Percentiles rank a stretch among this genome's conserved stretches.
These are phyloP conservation scores for Exsudoporus frostii DNA, from an alignment of 768 basidiomycete genomes.

Conservation along the genomic window DNA sequence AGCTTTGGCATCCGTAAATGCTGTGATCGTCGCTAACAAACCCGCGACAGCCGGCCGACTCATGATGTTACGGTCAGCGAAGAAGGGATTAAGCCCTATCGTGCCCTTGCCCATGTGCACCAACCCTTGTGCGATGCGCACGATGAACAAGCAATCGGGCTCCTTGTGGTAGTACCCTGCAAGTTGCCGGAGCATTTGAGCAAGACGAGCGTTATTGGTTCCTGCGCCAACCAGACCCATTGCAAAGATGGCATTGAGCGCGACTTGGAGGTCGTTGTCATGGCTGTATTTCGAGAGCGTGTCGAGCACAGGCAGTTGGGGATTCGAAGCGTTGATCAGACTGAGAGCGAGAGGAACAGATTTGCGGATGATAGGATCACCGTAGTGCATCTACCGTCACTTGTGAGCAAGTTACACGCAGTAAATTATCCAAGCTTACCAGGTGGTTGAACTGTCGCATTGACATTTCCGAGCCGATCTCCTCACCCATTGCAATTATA, in stretches of 20 bases:
- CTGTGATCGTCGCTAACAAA: slow-evolving; percentile 79
- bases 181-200: slow-evolving; percentile 95
- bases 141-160: slow-evolving; percentile 93
- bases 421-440: slow-evolving; percentile 42
- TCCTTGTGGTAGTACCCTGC: slow-evolving; percentile 99
- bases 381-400: slow-evolving; percentile 89
- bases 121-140: slow-evolving; percentile 91
- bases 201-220: slow-evolving; percentile 96
- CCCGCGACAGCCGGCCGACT: slow-evolving; percentile 87
- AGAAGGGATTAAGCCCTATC: slow-evolving; percentile 96
- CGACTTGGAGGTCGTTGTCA: slow-evolving; percentile 96
- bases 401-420: slow-evolving; percentile 12
- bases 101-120: slow-evolving; percentile 99
- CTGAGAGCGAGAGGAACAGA: slow-evolving; percentile 93
- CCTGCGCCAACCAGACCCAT: slow-evolving; percentile 99
- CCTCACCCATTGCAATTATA: slow-evolving; percentile 96
- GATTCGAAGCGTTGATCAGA: slow-evolving; percentile 93
- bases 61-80: slow-evolving; percentile 88
- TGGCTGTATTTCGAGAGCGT: slow-evolving; percentile 98
- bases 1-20: slow-evolving; percentile 90
- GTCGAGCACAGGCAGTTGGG: slow-evolving; percentile 90
- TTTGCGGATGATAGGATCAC: slow-evolving; percentile 89
- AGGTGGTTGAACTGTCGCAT: slow-evolving; percentile 95
- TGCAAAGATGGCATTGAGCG: slow-evolving; percentile 94
- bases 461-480: slow-evolving; percentile 97